These are phyloP conservation scores for Forsythia viridissima DNA, from an alignment of 257 asterid species.

Conservation along the genomic window DNA sequence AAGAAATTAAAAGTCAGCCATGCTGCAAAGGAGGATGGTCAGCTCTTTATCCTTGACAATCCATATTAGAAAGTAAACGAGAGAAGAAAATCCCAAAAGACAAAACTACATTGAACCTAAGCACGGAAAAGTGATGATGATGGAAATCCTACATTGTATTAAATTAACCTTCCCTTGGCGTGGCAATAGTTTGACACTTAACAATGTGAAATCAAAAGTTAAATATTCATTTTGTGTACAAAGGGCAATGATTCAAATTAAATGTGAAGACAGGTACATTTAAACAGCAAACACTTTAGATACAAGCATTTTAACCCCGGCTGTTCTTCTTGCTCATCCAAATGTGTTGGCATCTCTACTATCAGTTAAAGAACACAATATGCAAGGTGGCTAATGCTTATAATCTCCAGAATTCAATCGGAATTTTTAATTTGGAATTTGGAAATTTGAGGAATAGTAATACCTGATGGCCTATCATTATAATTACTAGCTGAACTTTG, in stretches of 20 bases:
- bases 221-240: background rate
- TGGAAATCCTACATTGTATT: background rate
- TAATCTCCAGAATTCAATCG: background rate
- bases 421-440: background rate
- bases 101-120: background rate
- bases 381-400: background rate
- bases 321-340: background rate
- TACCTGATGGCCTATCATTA: background rate
- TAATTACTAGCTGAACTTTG: background rate
- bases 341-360: background rate
- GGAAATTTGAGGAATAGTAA: background rate
- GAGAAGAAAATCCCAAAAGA: background rate
- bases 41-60: background rate
- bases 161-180: background rate
- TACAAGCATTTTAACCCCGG: background rate
- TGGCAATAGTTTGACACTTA: background rate
- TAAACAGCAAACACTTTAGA: background rate
- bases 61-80: background rate
- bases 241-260: background rate
- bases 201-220: background rate
- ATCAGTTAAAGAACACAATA: background rate
- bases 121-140: background rate
- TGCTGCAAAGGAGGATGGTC: background rate
- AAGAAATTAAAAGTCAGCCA: conserved; percentile 4
- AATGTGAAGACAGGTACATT: background rate